These are phyloP conservation scores for Lactarius psammicola DNA, from an alignment of 768 basidiomycete species.

Conservation along the genomic window DNA sequence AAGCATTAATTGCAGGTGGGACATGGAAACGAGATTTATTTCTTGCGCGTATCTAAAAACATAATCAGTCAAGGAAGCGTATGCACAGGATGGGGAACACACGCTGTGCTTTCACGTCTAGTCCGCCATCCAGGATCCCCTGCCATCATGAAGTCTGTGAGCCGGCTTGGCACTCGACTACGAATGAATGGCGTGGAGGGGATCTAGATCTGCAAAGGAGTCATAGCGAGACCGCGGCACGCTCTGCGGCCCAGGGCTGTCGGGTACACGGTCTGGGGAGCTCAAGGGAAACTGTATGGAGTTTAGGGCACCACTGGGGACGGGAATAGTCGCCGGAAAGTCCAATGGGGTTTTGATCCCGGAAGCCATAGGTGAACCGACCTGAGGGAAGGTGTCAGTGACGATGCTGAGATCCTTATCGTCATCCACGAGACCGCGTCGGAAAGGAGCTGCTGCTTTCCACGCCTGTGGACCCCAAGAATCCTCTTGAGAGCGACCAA, in stretches of 20 bases:
- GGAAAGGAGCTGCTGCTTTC: conserved; percentile 69
- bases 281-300: conserved; percentile 79
- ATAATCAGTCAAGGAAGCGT: not conserved
- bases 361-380: conserved; percentile 44
- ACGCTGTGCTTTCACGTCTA: conserved; percentile 88
- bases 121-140: conserved; percentile 83
- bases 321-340: conserved; percentile 54
- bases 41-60: conserved; percentile 70
- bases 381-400: conserved; percentile 42
- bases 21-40: conserved; percentile 82
- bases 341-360: conserved; percentile 55
- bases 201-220: conserved; percentile 72
- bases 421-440: conserved; percentile 71
- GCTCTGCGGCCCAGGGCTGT: conserved; percentile 55
- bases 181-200: conserved; percentile 76
- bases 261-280: conserved; percentile 60
- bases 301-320: conserved; percentile 55
- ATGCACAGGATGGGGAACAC: conserved; percentile 35
- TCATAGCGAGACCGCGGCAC: conserved; percentile 61
- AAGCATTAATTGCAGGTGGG: conserved; percentile 86
- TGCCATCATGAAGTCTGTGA: conserved; percentile 50
- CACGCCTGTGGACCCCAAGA: conserved; percentile 39
- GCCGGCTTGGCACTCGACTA: conserved; percentile 77
- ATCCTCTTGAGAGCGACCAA: conserved; percentile 47
- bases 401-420: conserved; percentile 58